A percentile compares a stretch with the other conserved stretches of the same genome.
These are phyloP conservation scores for Lagenaria siceraria DNA, from an alignment of 306 rosid species.

Conservation along the genomic window DNA sequence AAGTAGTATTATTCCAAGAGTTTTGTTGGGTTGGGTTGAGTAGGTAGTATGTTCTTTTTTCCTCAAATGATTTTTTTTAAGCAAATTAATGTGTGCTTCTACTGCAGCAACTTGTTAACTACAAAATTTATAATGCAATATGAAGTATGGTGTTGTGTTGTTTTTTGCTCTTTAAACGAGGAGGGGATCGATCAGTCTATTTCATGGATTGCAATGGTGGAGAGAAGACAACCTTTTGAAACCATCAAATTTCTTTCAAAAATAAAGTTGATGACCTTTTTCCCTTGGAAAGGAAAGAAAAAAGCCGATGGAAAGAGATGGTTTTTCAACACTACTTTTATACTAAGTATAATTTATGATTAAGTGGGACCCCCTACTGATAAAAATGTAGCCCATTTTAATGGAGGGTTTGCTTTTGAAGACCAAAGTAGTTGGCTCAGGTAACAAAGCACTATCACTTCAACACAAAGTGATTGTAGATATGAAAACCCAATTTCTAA, in stretches of 20 bases:
- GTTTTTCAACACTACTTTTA: neutral
- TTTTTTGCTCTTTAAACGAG: neutral
- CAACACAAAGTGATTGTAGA: neutral
- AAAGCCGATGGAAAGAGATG: neutral
- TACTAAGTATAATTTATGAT: neutral
- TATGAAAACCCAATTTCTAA: neutral
- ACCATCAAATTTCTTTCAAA: neutral
- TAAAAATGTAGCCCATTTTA: neutral
- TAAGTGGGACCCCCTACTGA: neutral
- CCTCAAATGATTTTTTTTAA: neutral
- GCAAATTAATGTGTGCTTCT: neutral
- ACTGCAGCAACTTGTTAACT: neutral
- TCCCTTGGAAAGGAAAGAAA: neutral
- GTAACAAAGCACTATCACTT: neutral
- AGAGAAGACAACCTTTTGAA: neutral
- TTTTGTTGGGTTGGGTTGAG: neutral
- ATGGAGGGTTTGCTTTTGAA: neutral
- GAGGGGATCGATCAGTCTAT: neutral
- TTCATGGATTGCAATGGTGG: neutral
- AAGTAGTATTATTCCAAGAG: neutral
- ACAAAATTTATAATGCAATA: neutral
- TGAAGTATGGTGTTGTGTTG: neutral
- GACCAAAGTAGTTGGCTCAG: neutral
- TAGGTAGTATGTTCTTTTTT: neutral
- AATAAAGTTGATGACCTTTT: neutral